These are phyloP conservation scores for Cryphonectria radicalis DNA, from an alignment of 2,329 filamentous ascomycete genomes.

Conservation along the genomic window DNA sequence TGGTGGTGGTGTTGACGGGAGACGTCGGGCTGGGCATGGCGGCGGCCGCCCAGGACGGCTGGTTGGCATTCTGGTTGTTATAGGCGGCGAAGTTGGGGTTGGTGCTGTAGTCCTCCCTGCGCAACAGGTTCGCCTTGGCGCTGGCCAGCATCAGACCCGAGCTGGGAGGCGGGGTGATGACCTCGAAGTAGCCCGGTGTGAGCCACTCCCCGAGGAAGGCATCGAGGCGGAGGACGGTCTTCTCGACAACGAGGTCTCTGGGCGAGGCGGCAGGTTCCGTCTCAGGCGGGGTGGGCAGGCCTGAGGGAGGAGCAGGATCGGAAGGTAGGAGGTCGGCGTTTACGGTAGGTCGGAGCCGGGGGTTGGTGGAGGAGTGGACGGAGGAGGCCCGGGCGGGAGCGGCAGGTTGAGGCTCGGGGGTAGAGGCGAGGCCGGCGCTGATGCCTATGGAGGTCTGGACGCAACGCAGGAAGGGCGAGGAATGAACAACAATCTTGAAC, in stretches of 20 bases:
- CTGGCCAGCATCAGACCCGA: conserved; percentile 85
- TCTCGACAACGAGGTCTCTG: conserved; percentile 45
- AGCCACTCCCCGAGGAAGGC: conserved; percentile 96
- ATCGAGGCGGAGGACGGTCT: conserved; percentile 77
- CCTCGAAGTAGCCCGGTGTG: conserved; percentile 88
- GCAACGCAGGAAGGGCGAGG: conserved; percentile 91
- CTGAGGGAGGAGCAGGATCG: conserved; percentile 30
- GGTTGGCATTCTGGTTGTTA: conserved; percentile 36
- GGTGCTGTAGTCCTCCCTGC: conserved; percentile 69
- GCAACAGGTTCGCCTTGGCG: conserved; percentile 85
- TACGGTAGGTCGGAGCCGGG: conserved; percentile 31
- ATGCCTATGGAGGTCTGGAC: conserved; percentile 91
- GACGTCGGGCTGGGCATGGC: conserved; percentile 32
- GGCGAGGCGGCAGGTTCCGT: conserved; percentile 10
- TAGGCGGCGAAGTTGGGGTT: conserved; percentile 44
- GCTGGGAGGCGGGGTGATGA: conserved; percentile 85
- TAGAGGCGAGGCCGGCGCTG: conserved; percentile 77
- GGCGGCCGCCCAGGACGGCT: conserved; percentile 45
- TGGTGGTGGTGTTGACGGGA: conserved; percentile 21
- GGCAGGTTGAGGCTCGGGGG: conserved; percentile 36
- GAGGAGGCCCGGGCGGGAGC: conserved; percentile 29
- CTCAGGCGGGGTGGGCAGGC: conserved; percentile 26
- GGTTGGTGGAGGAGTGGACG: conserved; percentile 20
- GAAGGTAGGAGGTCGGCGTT: conserved; percentile 30
- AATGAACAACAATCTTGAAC: conserved; percentile 85